These are phyloP conservation scores for Tephrocybe sp. DNA, from an alignment of 768 basidiomycete genomes.

Conservation along the genomic window DNA sequence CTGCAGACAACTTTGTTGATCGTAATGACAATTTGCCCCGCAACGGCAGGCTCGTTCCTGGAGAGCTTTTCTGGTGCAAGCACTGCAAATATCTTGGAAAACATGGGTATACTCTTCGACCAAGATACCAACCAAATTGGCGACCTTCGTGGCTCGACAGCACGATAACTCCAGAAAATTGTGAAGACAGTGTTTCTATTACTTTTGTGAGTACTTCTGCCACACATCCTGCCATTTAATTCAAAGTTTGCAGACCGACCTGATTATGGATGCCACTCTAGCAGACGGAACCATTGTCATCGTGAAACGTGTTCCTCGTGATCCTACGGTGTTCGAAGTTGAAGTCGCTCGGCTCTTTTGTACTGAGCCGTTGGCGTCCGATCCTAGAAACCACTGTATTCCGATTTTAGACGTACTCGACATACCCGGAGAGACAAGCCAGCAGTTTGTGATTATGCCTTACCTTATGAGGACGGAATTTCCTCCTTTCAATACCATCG, in stretches of 20 bases:
- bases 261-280: conserved; percentile 25
- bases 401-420: conserved; percentile 20
- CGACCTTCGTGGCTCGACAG: not conserved
- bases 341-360: conserved; percentile 23
- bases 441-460: conserved; percentile 24
- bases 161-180: not conserved
- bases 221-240: not conserved
- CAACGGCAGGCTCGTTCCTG: too few relatives aligned
- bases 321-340: conserved; percentile 22
- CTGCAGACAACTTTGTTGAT: too few relatives aligned
- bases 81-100: too few relatives aligned
- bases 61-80: too few relatives aligned
- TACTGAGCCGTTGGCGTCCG: not conserved
- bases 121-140: conserved; percentile 5
- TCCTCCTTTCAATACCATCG: conserved; percentile 22
- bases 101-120: too few relatives aligned
- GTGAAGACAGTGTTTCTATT: not conserved
- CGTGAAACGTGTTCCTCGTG: conserved; percentile 21
- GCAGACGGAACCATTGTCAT: conserved; percentile 24
- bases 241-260: too few relatives aligned
- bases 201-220: not conserved
- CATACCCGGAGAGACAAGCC: conserved; percentile 13
- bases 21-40: too few relatives aligned
- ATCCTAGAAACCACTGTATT: conserved; percentile 29
- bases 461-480: conserved; percentile 13